These are phyloP conservation scores for Madurella mycetomatis DNA, from an alignment of 2,329 filamentous ascomycete species.

Conservation along the genomic window DNA sequence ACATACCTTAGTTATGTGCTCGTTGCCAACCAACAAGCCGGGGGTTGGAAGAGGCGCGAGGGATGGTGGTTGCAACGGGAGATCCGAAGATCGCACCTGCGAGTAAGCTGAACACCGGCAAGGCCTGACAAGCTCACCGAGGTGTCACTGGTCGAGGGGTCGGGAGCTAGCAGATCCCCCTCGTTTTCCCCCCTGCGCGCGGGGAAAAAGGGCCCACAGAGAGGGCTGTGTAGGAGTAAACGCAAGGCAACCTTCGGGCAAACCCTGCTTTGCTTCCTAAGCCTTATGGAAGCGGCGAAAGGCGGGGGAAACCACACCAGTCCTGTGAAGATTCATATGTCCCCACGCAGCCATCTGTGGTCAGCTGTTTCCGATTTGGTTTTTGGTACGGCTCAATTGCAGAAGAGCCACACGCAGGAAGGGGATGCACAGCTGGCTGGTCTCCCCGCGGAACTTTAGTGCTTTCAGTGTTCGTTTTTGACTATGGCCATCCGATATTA, in stretches of 20 bases:
- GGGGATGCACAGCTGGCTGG: neutral
- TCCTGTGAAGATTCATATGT: neutral
- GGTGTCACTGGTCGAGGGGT: too few species aligned
- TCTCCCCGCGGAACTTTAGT: neutral
- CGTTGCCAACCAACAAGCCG: too few species aligned
- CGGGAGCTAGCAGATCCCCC: neutral
- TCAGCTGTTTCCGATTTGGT: neutral
- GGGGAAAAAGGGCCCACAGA: neutral
- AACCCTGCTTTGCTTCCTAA: neutral
- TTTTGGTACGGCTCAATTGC: conserved; percentile 3
- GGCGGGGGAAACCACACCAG: too few species aligned
- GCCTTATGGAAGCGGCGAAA: neutral
- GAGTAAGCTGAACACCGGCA: too few species aligned
- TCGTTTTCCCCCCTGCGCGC: neutral
- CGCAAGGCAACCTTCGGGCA: neutral
- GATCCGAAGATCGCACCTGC: conserved; percentile 4
- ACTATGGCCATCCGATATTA: conserved; percentile 14
- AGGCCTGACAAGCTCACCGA: too few species aligned
- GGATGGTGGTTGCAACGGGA: neutral
- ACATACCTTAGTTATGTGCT: too few species aligned
- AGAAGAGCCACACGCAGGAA: neutral
- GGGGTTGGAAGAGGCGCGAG: too few species aligned
- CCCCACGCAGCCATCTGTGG: neutral
- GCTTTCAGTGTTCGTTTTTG: conserved; percentile 6
- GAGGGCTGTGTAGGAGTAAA: neutral